Evolutionary conservation across 2,329 filamentous ascomycete genomes (phyloP), one percentile per base, ranked within the genome.

Genomic region (Fusarium aywerte): DNA sequence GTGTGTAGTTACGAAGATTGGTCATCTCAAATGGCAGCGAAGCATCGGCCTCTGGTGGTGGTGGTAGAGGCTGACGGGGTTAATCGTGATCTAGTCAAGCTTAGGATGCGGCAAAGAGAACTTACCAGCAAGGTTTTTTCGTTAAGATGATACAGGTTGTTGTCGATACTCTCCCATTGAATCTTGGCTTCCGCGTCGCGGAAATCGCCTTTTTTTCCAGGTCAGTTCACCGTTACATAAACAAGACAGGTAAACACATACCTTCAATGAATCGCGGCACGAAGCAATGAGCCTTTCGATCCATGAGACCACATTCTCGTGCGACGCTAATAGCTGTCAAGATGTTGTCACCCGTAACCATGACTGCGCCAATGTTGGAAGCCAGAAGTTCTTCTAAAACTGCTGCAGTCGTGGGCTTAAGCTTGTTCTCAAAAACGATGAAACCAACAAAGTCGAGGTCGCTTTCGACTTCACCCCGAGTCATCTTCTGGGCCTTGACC

Each of bases 271-370:
- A 97, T 72, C 92, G 92, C 16, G 96, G 94, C 7, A 98, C 90
- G 76, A 97, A 99, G 78, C 96, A 98, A 71, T 96, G 93, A 1
- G 92, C 90, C 27, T 88, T 89, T 65, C 85, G 88, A 73, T 94
- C 89, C 68, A 98, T 89, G 56, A 99, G 82, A 39, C 90, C 87
- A 77, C 94, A 97, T 74, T 98, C 94, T 72, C 94, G 87, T 5
- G 93, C 95, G 54, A 99, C 96, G 73, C 94, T 97, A 74, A 99
- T 94, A 21, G 96, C 96, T 11, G 96, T 99, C 54, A 98, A 81
- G 65, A 98, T 98, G 71, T 99, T 99, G 82, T 99, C 96, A 29
- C 96, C 96, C 0, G 96, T 99, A 65, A 96, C 96, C 96, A 99
- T 99, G 50, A 97, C 89, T 27, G 91, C 90, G 33, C 92, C 88